Evolutionary conservation across 2,329 filamentous ascomycete genomes (phyloP).

Genomic region (Huntiella omanensis): DNA sequence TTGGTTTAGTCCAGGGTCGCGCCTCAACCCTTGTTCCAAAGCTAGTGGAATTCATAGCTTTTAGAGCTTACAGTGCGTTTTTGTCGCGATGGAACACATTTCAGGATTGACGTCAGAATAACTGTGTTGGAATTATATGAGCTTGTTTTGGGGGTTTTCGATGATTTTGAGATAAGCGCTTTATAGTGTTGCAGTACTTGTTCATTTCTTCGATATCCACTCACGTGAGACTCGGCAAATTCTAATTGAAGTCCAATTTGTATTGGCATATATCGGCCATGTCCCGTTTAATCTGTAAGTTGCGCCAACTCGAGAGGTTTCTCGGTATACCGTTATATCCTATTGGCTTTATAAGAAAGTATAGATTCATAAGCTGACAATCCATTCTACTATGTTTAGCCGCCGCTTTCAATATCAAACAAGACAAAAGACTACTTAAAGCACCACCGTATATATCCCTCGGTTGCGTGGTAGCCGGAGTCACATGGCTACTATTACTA

Average conservation of each 20-base stretch:
- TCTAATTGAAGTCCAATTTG: too few species aligned
- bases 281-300: conserved; percentile 11
- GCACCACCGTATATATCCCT: conserved; percentile 76
- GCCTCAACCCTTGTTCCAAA: neutral
- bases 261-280: neutral
- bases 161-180: too few species aligned
- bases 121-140: too few species aligned
- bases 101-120: too few species aligned
- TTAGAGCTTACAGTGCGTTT: too few species aligned
- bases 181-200: too few species aligned
- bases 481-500: conserved; percentile 76
- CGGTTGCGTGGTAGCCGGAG: conserved; percentile 65
- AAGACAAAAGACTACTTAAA: conserved; percentile 64
- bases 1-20: neutral
- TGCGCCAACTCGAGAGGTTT: neutral
- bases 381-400: conserved; percentile 19
- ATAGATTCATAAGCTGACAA: neutral
- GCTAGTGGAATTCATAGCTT: conserved; percentile 10
- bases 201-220: too few species aligned
- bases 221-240: too few species aligned
- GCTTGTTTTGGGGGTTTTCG: too few species aligned
- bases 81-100: neutral
- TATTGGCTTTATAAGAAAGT: too few species aligned
- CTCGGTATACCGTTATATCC: neutral
- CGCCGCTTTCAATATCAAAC: conserved; percentile 50